Base-by-base conservation (phyloP, 108 stramenopile species). In the Fistulifera solaris region DNA sequence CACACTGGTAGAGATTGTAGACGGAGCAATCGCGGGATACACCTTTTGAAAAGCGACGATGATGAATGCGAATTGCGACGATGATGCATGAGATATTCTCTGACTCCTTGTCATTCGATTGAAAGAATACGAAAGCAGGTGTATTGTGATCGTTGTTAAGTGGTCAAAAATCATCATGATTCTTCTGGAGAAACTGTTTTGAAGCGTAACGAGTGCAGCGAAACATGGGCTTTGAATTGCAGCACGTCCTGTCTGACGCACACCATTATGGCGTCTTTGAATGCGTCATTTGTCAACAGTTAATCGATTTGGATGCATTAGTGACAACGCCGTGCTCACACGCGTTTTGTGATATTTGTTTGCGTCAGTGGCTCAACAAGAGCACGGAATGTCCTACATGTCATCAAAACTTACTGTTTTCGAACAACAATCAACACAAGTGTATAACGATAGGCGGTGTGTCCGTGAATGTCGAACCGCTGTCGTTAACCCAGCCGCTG, bases 271-370 rank as follows among this genome's bases (percentile, higher is more conserved):
- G 68, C 35, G 21, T 26, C 18, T 70, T 62, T 43, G 45, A 56
- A 16, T 70, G 68, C 43, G 35, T 38, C 46, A 66, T 72, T 26
- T 72, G 71, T 44, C 59, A 62, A 27, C 44, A 49, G 16, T n/a
- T 72, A n/a, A 45, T 58, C 10, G 71, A 62, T 40, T 38, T 58
- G 39, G 52, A 54, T 38, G 52, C 55, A 16, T 43, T 72, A 12
- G 71, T 72, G 22, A 66, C 71, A 22, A 72, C 65, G 11, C 22
- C 27, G 3, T 72, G 71, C 43, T 72, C 71, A 10, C 71, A 72
- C 49, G 35, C 16, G 27, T 72, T 66, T 47, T 72, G 71, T 26
- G 39, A 25, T 17, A 8, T 10, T 14, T 72, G 71, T 47, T 31
- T 72, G 17, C 48, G 27, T 2, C 12, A 24, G 11, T 72, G 71